Evolutionary conservation across 73 alveolate species (phyloP), one percentile per base, ranked within the genome.

Genomic region (Blepharisma japonicum): DNA sequence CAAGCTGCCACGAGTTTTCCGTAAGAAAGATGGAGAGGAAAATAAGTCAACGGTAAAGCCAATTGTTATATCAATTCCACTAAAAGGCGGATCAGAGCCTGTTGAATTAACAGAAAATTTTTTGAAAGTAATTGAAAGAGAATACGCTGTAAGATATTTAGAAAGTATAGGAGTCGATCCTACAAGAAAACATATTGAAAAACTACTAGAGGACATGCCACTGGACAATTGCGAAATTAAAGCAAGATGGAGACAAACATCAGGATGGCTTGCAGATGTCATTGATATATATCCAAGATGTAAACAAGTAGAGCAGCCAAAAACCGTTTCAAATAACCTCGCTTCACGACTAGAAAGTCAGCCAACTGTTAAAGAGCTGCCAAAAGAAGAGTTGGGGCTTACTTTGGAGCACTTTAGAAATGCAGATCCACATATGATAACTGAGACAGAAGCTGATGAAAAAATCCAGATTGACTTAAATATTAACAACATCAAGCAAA

Each of bases 141-240:
- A 89, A 74, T 89, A 89, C 81, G 96, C 96, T 32, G 90, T 86
- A 27, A 53, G 91, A 32, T 89, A 89, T 76, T 77, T 89, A n/a
- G 96, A 89, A 45, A 45, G 55, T 11, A 81, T 89, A 71, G 87
- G 88, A 20, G 84, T 89, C 11, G 88, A 81, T 55, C 92, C 96
- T 23, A 89, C 79, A 27, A 53, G 78, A 49, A 82, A 79, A 70
- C 86, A 80, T 71, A 89, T 89, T 7, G 82, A 83, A 11, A 54
- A 72, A 49, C 66, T 89, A 23, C 76, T 86, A 21, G 77, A 85
- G 55, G 78, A 71, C 25, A 77, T 80, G 25, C 93, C 93, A 7
- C 78, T 89, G 9, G 54, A 77, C 54, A 80, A 86, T 42, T 86
- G 96, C 39, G 91, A 89, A 50, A 56, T 89, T 74, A 68, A 86